A percentile compares a stretch with the other conserved stretches of the same genome.
phyloP scores from a whole-genome alignment of 768 basidiomycete species.

The Mrakia blollopis region DNA sequence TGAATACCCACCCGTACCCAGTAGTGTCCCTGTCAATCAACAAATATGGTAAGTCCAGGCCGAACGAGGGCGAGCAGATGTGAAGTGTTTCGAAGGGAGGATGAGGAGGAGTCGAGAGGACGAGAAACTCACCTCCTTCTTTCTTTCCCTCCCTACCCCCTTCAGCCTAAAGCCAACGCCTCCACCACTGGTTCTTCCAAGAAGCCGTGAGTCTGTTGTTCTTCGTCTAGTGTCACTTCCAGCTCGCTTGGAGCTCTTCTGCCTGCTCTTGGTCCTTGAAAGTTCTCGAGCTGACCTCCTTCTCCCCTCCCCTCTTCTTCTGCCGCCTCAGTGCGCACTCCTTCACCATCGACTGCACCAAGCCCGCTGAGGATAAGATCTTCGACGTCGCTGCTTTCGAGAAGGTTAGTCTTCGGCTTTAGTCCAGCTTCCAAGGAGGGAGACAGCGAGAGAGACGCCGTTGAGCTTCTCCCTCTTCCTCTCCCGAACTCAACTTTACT shows the following conservation, averaged over 20 bases:
- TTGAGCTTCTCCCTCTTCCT: not conserved
- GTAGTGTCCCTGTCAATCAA: conserved; percentile 24
- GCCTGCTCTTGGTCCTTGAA: not conserved
- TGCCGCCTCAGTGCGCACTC: not conserved
- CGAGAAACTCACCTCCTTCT: not conserved
- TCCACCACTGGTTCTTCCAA: conserved; percentile 26
- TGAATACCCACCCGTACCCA: conserved; percentile 14
- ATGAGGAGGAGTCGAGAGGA: not conserved
- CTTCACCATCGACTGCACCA: conserved; percentile 34
- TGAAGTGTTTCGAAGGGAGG: not conserved
- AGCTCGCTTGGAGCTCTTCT: not conserved
- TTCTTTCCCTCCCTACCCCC: not conserved
- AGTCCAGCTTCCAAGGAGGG: not conserved
- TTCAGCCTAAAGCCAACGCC: conserved; percentile 8
- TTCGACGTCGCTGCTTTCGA: conserved; percentile 33
- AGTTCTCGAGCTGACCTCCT: conserved; percentile 4
- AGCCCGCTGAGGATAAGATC: conserved; percentile 34
- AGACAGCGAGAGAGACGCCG: no score
- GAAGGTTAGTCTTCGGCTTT: conserved; percentile 10
- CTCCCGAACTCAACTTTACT: not conserved
- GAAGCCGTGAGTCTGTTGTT: conserved; percentile 8
- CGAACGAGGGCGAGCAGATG: not conserved
- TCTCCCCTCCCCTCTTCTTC: not conserved
- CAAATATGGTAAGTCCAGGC: not conserved
- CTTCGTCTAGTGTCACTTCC: not conserved